Evolutionary conservation across 495 filamentous ascomycete species (phyloP), one percentile per base, ranked within the genome.

Genomic region (Hypoxylon rickii): DNA sequence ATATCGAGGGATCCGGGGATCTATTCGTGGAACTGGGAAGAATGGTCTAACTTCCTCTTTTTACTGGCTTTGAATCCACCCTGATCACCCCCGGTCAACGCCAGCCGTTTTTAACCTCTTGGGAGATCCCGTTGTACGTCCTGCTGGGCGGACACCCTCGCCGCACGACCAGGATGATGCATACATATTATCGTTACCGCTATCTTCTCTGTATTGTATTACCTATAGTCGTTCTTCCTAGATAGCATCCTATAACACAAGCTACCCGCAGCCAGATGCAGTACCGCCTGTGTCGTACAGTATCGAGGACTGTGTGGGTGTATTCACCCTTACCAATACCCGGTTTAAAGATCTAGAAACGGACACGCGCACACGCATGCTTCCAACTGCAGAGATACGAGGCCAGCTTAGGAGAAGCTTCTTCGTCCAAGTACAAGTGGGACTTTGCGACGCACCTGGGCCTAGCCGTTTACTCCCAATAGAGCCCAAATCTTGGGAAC

Each of bases 331-430:
- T 62, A 53, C 44, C 37, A 39, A 39, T 32, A 32, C 46, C 36
- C 24, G 24, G 24, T 29, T 51, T 37, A 41, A 62, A 62, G 41
- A 56, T 62, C 51, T 56, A 56, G 58, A 58, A 53, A 50, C 53
- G 59, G 49, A 63, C 59, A 63, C 59, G 59, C 59, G 56, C 44
- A 48, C 59, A 63, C 59, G 59, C 59, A 63, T 63, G 53, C 43
- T 63, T 41, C 18, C 15, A 38, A 57, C 53, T 63, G 59, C 59
- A 63, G 40, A 58, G 59, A 63, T 63, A 63, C 59, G 59, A 63
- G 49, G 53, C 4, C 59, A 52, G 59, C 53, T 63, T 44, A 58
- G 53, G 49, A 54, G 39, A 58, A 10, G 59, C 59, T 50, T 52
- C 52, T 52, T 50, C 43, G 15, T 41, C 44, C 10, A 40, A 58